Evolutionary conservation across 139 green algal species (phyloP).

Genomic region (Zygnema cylindricum): DNA sequence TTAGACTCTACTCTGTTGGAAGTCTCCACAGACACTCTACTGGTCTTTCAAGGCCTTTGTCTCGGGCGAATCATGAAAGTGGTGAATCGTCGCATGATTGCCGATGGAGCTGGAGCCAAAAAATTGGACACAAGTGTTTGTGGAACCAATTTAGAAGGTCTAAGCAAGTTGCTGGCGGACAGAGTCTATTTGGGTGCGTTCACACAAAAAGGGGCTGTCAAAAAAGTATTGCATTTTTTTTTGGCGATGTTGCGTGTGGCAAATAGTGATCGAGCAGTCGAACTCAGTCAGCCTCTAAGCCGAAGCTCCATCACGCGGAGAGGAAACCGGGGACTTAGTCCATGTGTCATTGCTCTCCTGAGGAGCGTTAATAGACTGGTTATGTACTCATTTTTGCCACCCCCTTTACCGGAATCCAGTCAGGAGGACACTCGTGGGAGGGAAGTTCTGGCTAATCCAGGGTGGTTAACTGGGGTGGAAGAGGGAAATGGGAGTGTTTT

Average conservation of each 20-base stretch:
- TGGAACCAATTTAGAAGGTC: slow-evolving; percentile 36
- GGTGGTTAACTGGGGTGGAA: not conserved
- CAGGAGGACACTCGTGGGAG: slow-evolving; percentile 9
- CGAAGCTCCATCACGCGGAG: not conserved
- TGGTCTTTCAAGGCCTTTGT: slow-evolving; percentile 50
- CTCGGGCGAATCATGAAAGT: slow-evolving; percentile 26
- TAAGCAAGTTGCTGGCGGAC: slow-evolving; percentile 43
- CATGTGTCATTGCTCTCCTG: slow-evolving; percentile 32
- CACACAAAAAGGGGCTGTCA: not conserved
- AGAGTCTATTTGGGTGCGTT: slow-evolving; percentile 46
- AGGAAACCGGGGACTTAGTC: not conserved
- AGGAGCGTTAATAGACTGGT: slow-evolving; percentile 37
- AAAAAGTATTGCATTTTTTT: slow-evolving; percentile 49
- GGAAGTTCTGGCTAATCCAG: not conserved
- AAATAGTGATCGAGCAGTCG: slow-evolving; percentile 42
- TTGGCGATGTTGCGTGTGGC: slow-evolving; percentile 33
- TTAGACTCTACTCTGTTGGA: slow-evolving; percentile 37
- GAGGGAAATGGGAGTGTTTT: not conserved
- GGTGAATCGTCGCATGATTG: slow-evolving; percentile 15
- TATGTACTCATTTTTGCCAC: slow-evolving; percentile 48
- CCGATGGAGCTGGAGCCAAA: not conserved
- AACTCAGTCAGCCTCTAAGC: slow-evolving; percentile 10
- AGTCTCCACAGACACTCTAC: not conserved
- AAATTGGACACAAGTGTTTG: not conserved
- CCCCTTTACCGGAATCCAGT: not conserved